Evolutionary conservation across 176 grass and related monocot genomes (phyloP).

Genomic region (Rhipidocladum racemiflorum): DNA sequence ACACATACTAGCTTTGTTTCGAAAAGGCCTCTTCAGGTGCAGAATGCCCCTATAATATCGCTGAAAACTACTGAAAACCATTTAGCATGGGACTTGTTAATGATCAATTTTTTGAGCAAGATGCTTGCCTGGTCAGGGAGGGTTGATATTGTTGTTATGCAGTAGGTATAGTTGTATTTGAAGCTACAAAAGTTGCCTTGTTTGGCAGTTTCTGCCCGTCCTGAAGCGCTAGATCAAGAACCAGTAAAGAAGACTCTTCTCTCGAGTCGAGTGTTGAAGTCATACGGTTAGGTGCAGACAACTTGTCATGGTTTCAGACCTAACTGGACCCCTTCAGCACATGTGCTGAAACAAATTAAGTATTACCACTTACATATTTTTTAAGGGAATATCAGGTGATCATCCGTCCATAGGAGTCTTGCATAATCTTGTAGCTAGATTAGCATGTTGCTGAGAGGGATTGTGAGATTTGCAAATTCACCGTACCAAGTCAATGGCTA

Average conservation of each 20-base stretch:
- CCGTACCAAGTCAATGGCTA: not conserved
- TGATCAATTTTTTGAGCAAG: not conserved
- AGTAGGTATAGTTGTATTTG: not conserved
- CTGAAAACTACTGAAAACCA: not conserved
- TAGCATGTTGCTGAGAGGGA: not conserved
- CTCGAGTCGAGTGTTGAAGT: not conserved
- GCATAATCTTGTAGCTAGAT: not conserved
- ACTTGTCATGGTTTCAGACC: constrained; percentile 41
- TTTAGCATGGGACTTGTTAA: not conserved
- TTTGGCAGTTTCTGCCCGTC: constrained; percentile 24
- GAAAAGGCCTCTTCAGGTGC: not conserved
- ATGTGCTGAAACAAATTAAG: not conserved
- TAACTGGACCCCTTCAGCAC: constrained; percentile 25
- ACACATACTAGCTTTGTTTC: not conserved
- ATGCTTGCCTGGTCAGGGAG: not conserved
- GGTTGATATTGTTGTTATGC: not conserved
- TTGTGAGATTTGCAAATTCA: not conserved
- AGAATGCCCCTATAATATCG: not conserved
- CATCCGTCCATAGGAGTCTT: not conserved
- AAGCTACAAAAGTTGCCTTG: constrained; percentile 1
- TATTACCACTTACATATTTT: not conserved
- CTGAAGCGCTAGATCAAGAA: constrained; percentile 11
- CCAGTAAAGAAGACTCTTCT: constrained; percentile 9
- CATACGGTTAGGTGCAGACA: constrained; percentile 30
- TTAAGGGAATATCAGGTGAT: not conserved